These are phyloP conservation scores for Citrus hindsii DNA, from an alignment of 345 rosid species.

Conservation along the genomic window DNA sequence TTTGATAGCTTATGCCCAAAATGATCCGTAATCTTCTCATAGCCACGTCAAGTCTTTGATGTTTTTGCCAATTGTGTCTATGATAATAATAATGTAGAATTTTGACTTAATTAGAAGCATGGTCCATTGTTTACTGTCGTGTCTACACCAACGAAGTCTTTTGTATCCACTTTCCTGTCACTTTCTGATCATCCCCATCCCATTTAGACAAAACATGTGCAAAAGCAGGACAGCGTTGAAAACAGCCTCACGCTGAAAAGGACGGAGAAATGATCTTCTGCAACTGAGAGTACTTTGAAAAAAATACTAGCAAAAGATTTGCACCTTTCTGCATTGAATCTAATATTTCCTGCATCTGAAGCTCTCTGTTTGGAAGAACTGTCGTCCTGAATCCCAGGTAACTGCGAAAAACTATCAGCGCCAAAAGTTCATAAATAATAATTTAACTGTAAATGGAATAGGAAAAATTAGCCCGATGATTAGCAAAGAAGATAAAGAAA, in stretches of 20 bases:
- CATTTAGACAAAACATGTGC: neutral
- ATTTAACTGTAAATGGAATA: neutral
- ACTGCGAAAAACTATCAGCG: constrained; percentile 11
- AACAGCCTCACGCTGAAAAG: neutral
- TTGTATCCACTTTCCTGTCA: neutral
- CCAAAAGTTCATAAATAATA: neutral
- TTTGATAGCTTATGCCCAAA: neutral
- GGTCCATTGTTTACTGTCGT: neutral
- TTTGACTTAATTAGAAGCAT: neutral
- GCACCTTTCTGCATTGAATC: neutral
- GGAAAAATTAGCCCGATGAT: neutral
- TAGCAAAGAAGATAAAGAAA: neutral
- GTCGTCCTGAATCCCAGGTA: constrained; percentile 45
- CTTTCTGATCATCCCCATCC: neutral
- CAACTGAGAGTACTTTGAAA: neutral
- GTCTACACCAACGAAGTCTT: neutral
- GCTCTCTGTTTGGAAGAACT: constrained; percentile 32
- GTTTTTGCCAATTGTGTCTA: neutral
- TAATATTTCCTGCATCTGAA: neutral
- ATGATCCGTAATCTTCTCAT: neutral
- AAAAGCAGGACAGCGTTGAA: neutral
- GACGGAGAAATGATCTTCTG: neutral
- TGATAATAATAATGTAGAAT: neutral
- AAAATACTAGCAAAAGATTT: neutral
- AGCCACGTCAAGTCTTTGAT: neutral